These are phyloP conservation scores for Aureobasidium subglaciale DNA, from an alignment of 2,329 filamentous ascomycete species.

Conservation along the genomic window DNA sequence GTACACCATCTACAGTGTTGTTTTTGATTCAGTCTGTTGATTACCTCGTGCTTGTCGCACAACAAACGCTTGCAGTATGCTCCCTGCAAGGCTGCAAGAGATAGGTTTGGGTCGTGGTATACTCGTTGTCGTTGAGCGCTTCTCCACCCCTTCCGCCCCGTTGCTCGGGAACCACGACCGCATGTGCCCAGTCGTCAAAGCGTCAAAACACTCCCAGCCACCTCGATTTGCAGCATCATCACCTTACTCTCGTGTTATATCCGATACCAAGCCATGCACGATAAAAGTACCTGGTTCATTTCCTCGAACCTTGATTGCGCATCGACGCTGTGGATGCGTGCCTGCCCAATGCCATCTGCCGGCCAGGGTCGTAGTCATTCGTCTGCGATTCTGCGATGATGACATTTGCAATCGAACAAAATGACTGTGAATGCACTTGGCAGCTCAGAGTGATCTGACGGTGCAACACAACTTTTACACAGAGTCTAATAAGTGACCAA, in stretches of 20 bases:
- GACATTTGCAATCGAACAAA: too few species aligned
- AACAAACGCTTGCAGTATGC: neutral
- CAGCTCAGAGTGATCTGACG: too few species aligned
- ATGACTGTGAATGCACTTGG: too few species aligned
- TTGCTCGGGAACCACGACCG: neutral
- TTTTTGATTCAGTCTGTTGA: neutral
- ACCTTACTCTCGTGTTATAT: neutral
- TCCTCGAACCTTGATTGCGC: too few species aligned
- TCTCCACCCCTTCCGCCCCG: neutral
- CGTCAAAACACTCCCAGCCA: conserved; percentile 12
- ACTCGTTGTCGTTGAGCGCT: conserved; percentile 5
- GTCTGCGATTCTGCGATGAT: neutral
- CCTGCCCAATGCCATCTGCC: conserved; percentile 5
- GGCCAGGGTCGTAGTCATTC: neutral
- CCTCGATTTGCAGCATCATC: neutral
- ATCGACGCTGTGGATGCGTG: neutral
- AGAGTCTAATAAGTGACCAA: too few species aligned
- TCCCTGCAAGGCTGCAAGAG: neutral
- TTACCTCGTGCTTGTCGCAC: neutral
- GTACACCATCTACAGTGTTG: neutral
- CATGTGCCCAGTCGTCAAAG: conserved; percentile 5
- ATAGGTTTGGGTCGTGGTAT: conserved; percentile 2
- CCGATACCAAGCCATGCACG: neutral
- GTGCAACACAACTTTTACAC: too few species aligned
- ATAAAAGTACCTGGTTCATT: neutral